phyloP scores from a whole-genome alignment of 169 alveolate genomes.

The Plasmodium berghei region DNA sequence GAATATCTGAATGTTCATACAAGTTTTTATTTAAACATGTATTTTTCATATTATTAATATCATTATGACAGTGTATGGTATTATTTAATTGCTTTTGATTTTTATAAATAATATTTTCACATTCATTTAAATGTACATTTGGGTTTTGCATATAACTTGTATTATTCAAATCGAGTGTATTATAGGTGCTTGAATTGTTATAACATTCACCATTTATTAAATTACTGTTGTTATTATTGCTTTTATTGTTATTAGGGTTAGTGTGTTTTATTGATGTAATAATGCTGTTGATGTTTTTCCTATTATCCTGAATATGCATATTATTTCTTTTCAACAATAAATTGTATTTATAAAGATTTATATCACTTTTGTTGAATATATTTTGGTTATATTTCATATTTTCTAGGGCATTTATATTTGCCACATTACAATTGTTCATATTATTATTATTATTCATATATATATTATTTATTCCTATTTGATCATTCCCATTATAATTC shows the following conservation, averaged over 20 bases:
- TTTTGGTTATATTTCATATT: constrained; percentile 15
- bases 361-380: constrained; percentile 2
- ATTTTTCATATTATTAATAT: background rate
- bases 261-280: background rate
- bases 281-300: background rate
- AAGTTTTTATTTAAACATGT: too few relatives aligned
- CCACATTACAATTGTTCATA: background rate
- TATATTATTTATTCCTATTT: constrained; percentile 21
- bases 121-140: background rate
- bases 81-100: background rate
- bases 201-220: background rate
- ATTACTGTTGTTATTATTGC: background rate
- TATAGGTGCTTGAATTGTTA: background rate
- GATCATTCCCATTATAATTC: constrained; percentile 14
- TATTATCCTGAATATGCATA: background rate
- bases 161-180: background rate
- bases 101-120: background rate
- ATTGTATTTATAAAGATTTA: constrained; percentile 31
- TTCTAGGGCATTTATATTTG: background rate
- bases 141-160: background rate
- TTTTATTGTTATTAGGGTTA: background rate
- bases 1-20: too few relatives aligned
- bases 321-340: constrained; percentile 6
- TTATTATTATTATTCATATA: constrained; percentile 13
- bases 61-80: background rate